Conservation (phyloP, 2,329 filamentous ascomycete species). For the Colletotrichum plurivorum region DNA sequence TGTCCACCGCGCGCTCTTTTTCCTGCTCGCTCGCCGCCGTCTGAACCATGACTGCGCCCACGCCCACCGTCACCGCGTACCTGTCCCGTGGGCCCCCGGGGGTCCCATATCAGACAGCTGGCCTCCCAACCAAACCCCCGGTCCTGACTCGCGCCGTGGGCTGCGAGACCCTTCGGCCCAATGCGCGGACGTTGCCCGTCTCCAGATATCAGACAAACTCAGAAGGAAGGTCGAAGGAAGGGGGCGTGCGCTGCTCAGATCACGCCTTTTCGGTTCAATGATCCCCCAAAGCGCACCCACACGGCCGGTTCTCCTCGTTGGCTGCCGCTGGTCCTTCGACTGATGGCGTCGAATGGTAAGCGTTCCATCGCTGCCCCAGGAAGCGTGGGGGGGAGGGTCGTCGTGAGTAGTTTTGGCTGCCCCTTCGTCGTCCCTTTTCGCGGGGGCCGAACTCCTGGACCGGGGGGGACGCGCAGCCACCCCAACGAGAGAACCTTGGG, state of each 20-base stretch:
- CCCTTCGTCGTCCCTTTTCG: conserved; percentile 31
- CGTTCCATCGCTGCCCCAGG: conserved; percentile 2
- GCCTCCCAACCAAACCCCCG: conserved; percentile 5
- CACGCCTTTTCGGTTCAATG: conserved; percentile 31
- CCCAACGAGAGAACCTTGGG: conserved; percentile 23
- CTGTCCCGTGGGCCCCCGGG: conserved; percentile 13
- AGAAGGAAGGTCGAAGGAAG: conserved; percentile 2
- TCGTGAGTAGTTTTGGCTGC: background rate
- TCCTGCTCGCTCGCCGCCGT: background rate
- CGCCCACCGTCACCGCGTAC: conserved; percentile 18
- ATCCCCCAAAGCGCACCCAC: conserved; percentile 26
- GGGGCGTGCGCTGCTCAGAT: background rate
- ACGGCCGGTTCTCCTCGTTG: background rate
- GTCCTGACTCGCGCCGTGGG: conserved; percentile 28
- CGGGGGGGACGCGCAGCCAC: conserved; percentile 17
- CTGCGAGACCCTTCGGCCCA: background rate
- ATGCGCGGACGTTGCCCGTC: background rate
- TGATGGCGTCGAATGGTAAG: conserved; percentile 4
- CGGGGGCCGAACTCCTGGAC: conserved; percentile 23
- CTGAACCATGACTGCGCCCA: conserved; percentile 13
- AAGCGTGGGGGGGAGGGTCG: conserved; percentile 5
- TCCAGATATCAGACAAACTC: background rate
- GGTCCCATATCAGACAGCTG: conserved; percentile 6
- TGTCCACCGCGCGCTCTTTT: conserved; percentile 1
- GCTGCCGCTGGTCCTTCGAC: background rate